phyloP scores from a whole-genome alignment of 495 filamentous ascomycete genomes.

The Zalerion maritima region DNA sequence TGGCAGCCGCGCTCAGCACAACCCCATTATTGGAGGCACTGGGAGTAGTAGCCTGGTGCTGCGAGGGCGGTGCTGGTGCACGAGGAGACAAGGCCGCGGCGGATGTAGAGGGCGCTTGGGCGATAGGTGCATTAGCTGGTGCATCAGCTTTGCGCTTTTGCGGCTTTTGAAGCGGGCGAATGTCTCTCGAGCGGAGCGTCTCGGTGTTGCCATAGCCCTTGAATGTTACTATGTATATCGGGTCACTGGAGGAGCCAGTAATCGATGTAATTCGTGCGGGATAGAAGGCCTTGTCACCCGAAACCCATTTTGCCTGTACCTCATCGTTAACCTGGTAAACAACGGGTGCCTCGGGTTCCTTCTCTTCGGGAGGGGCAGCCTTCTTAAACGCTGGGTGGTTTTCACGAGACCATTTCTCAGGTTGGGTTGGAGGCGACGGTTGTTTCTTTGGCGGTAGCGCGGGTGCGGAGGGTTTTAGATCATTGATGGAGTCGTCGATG shows the following conservation, averaged over 20 bases:
- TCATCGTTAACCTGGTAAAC: slow-evolving; percentile 78
- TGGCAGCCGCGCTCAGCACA: slow-evolving; percentile 68
- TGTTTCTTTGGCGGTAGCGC: slow-evolving; percentile 24
- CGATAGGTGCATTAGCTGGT: slow-evolving; percentile 28
- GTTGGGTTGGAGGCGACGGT: slow-evolving; percentile 28
- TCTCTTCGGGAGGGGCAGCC: slow-evolving; percentile 29
- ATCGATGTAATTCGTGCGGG: slow-evolving; percentile 85
- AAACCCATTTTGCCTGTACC: slow-evolving; percentile 78
- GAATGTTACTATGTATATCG: slow-evolving; percentile 89
- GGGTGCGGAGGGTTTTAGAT: slow-evolving; percentile 44
- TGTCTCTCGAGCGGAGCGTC: slow-evolving; percentile 69
- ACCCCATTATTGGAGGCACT: slow-evolving; percentile 37
- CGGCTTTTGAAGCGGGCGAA: slow-evolving; percentile 57
- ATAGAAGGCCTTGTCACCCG: slow-evolving; percentile 83
- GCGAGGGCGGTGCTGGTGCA: too few relatives aligned
- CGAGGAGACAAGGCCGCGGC: slow-evolving; percentile 3
- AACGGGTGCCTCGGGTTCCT: slow-evolving; percentile 29
- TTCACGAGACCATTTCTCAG: slow-evolving; percentile 60
- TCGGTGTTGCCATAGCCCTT: slow-evolving; percentile 79
- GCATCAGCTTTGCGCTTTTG: slow-evolving; percentile 84
- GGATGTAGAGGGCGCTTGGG: slow-evolving; percentile 16
- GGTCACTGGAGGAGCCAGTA: slow-evolving; percentile 74
- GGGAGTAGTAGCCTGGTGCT: too few relatives aligned
- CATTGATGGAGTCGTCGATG: slow-evolving; percentile 64
- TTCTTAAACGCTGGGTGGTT: slow-evolving; percentile 55